These are phyloP conservation scores for Yarrowia sp. DNA, from an alignment of 805 yeast genomes.

Conservation along the genomic window DNA sequence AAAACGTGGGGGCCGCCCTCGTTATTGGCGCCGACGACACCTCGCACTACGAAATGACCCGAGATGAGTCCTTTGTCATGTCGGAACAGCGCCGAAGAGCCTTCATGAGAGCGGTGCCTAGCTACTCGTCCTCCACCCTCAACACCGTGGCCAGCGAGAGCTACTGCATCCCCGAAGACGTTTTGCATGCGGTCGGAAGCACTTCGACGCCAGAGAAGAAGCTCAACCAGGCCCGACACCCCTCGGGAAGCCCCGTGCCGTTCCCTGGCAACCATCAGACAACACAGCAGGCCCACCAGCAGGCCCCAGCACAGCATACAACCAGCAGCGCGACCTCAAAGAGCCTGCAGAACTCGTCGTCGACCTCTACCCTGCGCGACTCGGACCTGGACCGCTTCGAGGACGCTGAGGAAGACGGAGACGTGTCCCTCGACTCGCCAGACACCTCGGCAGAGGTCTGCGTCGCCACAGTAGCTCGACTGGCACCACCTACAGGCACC, in stretches of 20 bases:
- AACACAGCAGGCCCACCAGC: not conserved
- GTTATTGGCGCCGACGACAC: constrained; percentile 4
- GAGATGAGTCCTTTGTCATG: constrained; percentile 23
- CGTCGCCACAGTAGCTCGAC: constrained; percentile 11
- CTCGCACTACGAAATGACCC: constrained; percentile 18
- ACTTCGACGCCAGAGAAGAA: constrained; percentile 22
- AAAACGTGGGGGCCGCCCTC: constrained; percentile 2
- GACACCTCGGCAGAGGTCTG: constrained; percentile 6
- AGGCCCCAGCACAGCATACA: not conserved
- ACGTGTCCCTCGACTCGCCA: constrained; percentile 11
- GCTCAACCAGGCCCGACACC: not conserved
- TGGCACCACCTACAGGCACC: constrained; percentile 11
- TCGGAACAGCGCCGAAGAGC: constrained; percentile 19
- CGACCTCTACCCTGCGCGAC: not conserved
- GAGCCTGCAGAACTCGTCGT: not conserved
- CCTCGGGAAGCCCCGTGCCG: not conserved
- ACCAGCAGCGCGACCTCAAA: no score
- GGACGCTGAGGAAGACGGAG: constrained; percentile 10
- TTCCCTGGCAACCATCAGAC: no score
- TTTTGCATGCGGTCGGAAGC: constrained; percentile 8
- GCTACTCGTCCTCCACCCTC: constrained; percentile 24
- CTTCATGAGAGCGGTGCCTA: constrained; percentile 8
- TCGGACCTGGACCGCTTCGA: constrained; percentile 21
- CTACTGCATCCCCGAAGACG: constrained; percentile 23
- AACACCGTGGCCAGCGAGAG: constrained; percentile 17